Evolutionary conservation across 169 alveolate genomes (phyloP), one percentile per base, ranked within the genome.

Genomic region (Plasmodium chabaudi): DNA sequence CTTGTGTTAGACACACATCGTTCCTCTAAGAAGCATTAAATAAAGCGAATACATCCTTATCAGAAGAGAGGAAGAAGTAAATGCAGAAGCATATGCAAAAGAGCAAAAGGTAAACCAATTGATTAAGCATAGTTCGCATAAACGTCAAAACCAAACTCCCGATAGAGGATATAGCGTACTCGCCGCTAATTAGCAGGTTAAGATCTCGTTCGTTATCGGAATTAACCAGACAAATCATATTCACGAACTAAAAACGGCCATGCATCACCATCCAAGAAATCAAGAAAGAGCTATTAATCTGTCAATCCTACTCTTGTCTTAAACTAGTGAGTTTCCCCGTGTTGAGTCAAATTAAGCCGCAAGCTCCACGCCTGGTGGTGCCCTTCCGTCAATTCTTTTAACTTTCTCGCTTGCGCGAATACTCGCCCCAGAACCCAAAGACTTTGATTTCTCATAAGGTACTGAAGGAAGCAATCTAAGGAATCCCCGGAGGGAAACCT

Each of bases 341-440:
- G 96, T 96, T 93, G 97, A 94, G 97, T 96, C 97, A 94, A 95
- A 96, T 94, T 94, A 95, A 95, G 97, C 96, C 97, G 97, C 97
- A 95, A 94, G 96, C 96, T 95, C 97, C 97, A 93, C 97, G 88
- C 97, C 96, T 96, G 96, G 98, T 94, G 98, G 98, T 96, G 97
- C 97, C 97, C 96, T 92, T 94, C 97, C 97, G 97, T 93, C 97
- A 93, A 94, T 94, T 95, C 97, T 97, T 95, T 94, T 94, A 96
- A 96, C 98, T 95, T 97, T 96, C 98, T 95, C 97, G 96, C 98
- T 95, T 95, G 98, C 98, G 98, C 96, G 97, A 97, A 97, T 95
- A 95, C 98, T 95, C 97, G 97, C 98, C 98, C 98, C 97, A 93
- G 97, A 96, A 93, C 97, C 98, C 97, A 95, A 96, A 95, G 96